Evolutionary conservation across 2,329 filamentous ascomycete genomes (phyloP), one percentile per base, ranked within the genome.

Genomic region (Cercospora sp.): DNA sequence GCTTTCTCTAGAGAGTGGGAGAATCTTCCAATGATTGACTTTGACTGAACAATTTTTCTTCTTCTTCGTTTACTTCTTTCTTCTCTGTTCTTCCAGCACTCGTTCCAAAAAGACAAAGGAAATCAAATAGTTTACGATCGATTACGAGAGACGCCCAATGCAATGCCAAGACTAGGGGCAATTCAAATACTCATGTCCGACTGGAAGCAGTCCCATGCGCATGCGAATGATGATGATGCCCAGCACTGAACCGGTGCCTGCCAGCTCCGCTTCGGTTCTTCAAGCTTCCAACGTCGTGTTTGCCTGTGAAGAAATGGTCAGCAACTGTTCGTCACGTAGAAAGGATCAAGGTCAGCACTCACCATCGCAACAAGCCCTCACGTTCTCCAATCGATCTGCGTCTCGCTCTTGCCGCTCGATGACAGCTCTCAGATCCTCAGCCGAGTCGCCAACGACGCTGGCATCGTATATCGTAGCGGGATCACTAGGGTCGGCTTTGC

Each of bases 351-450:
- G 51, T 18, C 42, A 55, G 66, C 30, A 83, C 90, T 87, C 86
- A 94, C 94, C 95, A 86, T 98, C 95, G 80, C 95, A 99, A 82
- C 95, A 99, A 68, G 94, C 94, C 77, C 95, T 87, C 72, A 99
- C 95, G 79, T 99, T 97, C 84, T 98, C 94, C 75, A 98, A 85
- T 70, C 90, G 86, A 77, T 94, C 91, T 28, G 90, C 84, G 73
- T 94, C 91, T 64, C 88, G 84, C 75, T 94, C 90, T 77, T 93
- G 90, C 60, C 80, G 85, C 80, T 94, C 91, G 74, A 94, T 92
- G 71, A 94, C 89, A 71, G 90, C 86, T 66, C 92, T 85, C 66
- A 97, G 79, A 77, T 97, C 93, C 79, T 97, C 93, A 3, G 91
- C 91, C 75, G 79, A 79, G 77, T 94, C 91, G 12, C 65, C 69